Percentiles rank a stretch among this genome's conserved stretches.
These are phyloP conservation scores for Macrotyloma uniflorum DNA, from an alignment of 306 rosid species.

Conservation along the genomic window DNA sequence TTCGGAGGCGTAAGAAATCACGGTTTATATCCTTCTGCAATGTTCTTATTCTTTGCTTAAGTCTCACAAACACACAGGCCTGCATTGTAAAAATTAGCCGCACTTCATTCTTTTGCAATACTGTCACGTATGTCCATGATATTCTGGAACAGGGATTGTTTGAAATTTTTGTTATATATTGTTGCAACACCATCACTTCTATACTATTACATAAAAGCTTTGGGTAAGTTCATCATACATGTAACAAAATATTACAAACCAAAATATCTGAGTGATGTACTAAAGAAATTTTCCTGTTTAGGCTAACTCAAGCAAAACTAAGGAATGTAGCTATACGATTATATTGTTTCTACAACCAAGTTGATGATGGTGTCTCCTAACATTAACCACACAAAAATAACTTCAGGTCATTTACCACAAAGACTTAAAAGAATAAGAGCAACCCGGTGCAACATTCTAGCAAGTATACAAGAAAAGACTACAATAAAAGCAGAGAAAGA, in stretches of 20 bases:
- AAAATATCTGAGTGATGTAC: not conserved
- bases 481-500: not conserved
- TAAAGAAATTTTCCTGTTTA: not conserved
- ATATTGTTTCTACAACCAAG: not conserved
- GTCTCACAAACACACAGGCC: conserved; percentile 73
- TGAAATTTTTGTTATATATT: not conserved
- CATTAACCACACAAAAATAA: not conserved
- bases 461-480: not conserved
- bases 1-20: conserved; percentile 60
- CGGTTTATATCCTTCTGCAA: conserved; percentile 47
- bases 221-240: not conserved
- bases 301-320: not conserved
- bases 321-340: not conserved
- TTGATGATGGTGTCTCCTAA: not conserved
- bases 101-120: conserved; percentile 22
- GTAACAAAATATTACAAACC: conserved; percentile 7
- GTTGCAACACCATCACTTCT: conserved; percentile 23
- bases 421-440: not conserved
- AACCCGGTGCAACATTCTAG: not conserved
- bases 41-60: conserved; percentile 51
- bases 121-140: conserved; percentile 1
- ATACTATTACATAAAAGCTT: conserved; percentile 12
- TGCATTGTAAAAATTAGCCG: conserved; percentile 43
- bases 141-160: not conserved
- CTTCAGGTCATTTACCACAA: conserved; percentile 1